Base-by-base conservation (phyloP, 192 early-diverging fungal genomes). In the Diversispora eburnea region DNA sequence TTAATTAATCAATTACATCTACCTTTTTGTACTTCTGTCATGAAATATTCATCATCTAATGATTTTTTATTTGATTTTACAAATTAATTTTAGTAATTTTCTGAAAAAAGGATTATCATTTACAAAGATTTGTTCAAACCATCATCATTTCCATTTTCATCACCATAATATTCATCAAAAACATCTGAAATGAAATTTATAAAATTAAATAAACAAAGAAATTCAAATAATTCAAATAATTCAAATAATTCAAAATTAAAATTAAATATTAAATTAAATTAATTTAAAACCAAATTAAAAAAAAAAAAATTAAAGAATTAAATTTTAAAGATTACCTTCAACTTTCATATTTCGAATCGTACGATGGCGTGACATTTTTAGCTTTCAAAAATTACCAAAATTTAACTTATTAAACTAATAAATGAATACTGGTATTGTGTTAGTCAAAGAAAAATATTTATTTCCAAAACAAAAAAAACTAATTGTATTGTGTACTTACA, bases 281-380 rank as follows among this genome's bases (percentile, higher is more conserved):
- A 42, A 8, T 4, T 25, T 39, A 8, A 10, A 39, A 46, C 43
- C 25, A 56, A 56, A 12, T 65, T 8, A 64, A 41, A 65, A 41
- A 15, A 41, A 65, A 41, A 15, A 5, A 4, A 2, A 45, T 46
- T 15, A 13, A 65, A 65, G 17, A 12, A 9, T 10, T 43, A 20
- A 47, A 15, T 5, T 15, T 48, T 33, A 13, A 9, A 4, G 25
- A 7, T 77, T 86, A 85, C 83, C 84, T 59, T 83, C 81, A 25
- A 85, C 67, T 51, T 82, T 83, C 46, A 85, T 39, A 67, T 84
- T 86, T 75, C 84, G 68, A 63, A 87, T 77, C 17, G 69, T 80
- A 66, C 84, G 78, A 65, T 84, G 86, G 58, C 84, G 81, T 57
- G 85, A 85, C 86, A 86, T 86, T 41, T 41, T 33, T 33, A 2